Percentiles rank a stretch among this genome's conserved stretches.
Conservation (phyloP, 83 land plant genomes). For the Thuja plicata region DNA sequence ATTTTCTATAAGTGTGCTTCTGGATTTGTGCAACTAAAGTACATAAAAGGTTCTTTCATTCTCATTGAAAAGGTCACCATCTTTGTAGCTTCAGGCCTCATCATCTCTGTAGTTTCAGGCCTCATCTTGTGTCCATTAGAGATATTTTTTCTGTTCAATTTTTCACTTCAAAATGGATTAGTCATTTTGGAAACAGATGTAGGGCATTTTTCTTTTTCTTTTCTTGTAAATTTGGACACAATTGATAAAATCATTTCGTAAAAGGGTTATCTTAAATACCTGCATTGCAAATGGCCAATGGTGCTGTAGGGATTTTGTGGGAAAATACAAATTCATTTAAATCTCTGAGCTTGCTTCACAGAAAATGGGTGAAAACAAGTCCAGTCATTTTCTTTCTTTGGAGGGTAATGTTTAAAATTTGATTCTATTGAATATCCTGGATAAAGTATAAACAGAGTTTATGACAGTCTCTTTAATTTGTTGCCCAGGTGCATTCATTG, state of each 20-base stretch:
- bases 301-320: background rate
- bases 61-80: background rate
- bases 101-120: background rate
- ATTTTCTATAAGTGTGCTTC: background rate
- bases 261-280: background rate
- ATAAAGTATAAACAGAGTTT: background rate
- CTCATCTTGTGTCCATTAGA: background rate
- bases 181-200: background rate
- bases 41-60: background rate
- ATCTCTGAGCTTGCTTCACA: background rate
- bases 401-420: background rate
- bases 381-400: background rate
- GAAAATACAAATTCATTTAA: background rate
- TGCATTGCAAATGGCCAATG: background rate
- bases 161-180: background rate
- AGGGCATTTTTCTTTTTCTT: background rate
- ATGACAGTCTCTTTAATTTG: background rate
- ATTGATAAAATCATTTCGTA: background rate
- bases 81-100: background rate
- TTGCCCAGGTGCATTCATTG: slow-evolving; percentile 68
- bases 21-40: background rate
- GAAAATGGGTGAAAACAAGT: background rate
- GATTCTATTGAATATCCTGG: background rate
- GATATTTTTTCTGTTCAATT: background rate
- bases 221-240: background rate